phyloP scores from a whole-genome alignment of 805 yeast genomes.

The Zygoascus bituminiphila region DNA sequence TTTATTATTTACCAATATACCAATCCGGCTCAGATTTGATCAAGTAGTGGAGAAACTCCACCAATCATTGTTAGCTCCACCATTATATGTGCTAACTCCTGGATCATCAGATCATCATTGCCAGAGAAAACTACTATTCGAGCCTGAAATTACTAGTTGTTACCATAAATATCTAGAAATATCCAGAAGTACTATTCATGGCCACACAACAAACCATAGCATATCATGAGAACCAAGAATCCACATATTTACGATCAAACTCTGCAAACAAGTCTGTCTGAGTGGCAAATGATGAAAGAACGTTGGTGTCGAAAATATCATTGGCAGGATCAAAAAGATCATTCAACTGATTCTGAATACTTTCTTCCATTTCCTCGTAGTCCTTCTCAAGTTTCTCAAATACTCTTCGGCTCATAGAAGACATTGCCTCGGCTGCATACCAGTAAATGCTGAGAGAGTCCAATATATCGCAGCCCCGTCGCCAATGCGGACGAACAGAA shows the following conservation, averaged over 20 bases:
- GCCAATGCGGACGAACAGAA: conserved; percentile 19
- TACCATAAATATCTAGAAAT: too few relatives aligned
- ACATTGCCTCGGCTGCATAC: conserved; percentile 30
- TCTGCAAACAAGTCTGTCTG: conserved; percentile 21
- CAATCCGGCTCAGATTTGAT: neutral
- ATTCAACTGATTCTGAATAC: neutral
- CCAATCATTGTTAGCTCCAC: neutral
- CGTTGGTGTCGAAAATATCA: neutral
- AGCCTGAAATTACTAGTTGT: neutral
- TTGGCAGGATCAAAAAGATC: neutral
- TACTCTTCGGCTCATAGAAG: conserved; percentile 21
- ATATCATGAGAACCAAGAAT: conserved; percentile 19
- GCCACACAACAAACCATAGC: too few relatives aligned
- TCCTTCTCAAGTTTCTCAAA: conserved; percentile 16
- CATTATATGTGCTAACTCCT: neutral
- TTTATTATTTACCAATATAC: too few relatives aligned
- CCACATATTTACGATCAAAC: conserved; percentile 18
- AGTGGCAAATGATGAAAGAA: neutral
- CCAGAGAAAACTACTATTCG: neutral
- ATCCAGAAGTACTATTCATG: too few relatives aligned
- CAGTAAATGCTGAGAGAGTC: conserved; percentile 19
- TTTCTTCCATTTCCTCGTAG: neutral
- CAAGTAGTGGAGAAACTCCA: neutral
- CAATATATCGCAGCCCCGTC: conserved; percentile 20
- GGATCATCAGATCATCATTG: neutral